Conservation (phyloP, 176 grass and related monocot genomes). For the Tuctoria greenei region DNA sequence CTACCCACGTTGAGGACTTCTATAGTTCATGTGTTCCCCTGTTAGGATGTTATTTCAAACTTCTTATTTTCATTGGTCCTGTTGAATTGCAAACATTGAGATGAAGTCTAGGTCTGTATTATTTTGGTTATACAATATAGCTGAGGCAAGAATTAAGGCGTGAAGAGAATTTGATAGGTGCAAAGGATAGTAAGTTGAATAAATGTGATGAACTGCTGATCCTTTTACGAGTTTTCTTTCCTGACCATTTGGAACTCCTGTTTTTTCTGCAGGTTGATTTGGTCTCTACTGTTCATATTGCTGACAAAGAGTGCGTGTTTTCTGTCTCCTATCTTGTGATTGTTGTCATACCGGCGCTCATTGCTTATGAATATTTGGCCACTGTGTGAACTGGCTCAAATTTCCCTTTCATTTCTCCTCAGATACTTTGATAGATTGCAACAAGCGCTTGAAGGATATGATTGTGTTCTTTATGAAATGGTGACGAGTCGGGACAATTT, state of each 20-base stretch:
- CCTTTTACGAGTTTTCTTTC: not conserved
- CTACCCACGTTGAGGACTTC: not conserved
- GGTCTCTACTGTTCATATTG: constrained; percentile 86
- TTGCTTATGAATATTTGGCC: not conserved
- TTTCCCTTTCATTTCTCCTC: not conserved
- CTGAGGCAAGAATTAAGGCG: not conserved
- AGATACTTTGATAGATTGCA: constrained; percentile 86
- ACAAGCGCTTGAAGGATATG: constrained; percentile 63
- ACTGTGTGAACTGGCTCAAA: constrained; percentile 3
- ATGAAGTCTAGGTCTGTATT: not conserved
- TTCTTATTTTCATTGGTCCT: not conserved
- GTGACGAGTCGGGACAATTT: constrained; percentile 58
- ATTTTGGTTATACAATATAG: not conserved
- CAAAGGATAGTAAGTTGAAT: not conserved
- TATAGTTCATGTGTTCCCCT: not conserved
- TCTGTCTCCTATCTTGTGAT: not conserved
- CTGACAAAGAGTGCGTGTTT: constrained; percentile 64
- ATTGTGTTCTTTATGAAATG: constrained; percentile 89
- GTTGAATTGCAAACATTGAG: not conserved
- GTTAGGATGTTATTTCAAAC: not conserved
- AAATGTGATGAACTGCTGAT: not conserved
- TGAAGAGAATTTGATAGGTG: not conserved
- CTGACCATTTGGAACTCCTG: not conserved
- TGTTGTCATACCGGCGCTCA: not conserved
- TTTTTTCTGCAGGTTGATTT: constrained; percentile 72